Percentiles rank a stretch among this genome's conserved stretches.
These are phyloP conservation scores for Mycena galericulata DNA, from an alignment of 768 basidiomycete species.

Conservation along the genomic window DNA sequence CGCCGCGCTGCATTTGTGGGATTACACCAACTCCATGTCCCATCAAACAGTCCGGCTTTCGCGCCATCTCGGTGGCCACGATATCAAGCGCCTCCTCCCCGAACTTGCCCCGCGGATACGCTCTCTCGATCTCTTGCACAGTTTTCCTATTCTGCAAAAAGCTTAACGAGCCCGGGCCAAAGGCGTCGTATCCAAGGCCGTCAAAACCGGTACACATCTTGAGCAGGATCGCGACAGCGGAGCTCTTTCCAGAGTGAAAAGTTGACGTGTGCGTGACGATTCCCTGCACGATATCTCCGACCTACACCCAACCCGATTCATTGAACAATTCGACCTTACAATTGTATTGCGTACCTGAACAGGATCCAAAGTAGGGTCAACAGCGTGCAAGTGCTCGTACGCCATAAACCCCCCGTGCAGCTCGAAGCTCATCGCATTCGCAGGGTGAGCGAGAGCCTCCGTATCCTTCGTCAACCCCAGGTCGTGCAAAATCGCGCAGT, in stretches of 20 bases:
- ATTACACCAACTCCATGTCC: slow-evolving; percentile 5
- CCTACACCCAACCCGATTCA: not conserved
- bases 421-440: slow-evolving; percentile 29
- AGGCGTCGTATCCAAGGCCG: slow-evolving; percentile 14
- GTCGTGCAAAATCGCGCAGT: slow-evolving; percentile 24
- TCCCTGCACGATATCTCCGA: slow-evolving; percentile 24
- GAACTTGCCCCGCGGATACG: slow-evolving; percentile 15
- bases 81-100: slow-evolving; percentile 11
- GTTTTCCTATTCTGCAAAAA: slow-evolving; percentile 20
- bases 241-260: slow-evolving; percentile 19
- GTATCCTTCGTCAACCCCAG: slow-evolving; percentile 16
- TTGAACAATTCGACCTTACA: not conserved
- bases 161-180: slow-evolving; percentile 5
- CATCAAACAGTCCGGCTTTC: slow-evolving; percentile 26
- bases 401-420: slow-evolving; percentile 22
- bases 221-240: slow-evolving; percentile 16
- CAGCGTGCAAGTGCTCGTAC: slow-evolving; percentile 15
- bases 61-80: slow-evolving; percentile 12
- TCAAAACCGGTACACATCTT: slow-evolving; percentile 22
- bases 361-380: slow-evolving; percentile 7
- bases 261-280: slow-evolving; percentile 24
- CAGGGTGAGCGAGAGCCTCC: slow-evolving; percentile 12
- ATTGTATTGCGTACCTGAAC: slow-evolving; percentile 1
- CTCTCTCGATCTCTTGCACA: slow-evolving; percentile 22
- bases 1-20: not conserved